Base-by-base conservation (phyloP, 805 yeast genomes). In the Clavispora carvajalis region DNA sequence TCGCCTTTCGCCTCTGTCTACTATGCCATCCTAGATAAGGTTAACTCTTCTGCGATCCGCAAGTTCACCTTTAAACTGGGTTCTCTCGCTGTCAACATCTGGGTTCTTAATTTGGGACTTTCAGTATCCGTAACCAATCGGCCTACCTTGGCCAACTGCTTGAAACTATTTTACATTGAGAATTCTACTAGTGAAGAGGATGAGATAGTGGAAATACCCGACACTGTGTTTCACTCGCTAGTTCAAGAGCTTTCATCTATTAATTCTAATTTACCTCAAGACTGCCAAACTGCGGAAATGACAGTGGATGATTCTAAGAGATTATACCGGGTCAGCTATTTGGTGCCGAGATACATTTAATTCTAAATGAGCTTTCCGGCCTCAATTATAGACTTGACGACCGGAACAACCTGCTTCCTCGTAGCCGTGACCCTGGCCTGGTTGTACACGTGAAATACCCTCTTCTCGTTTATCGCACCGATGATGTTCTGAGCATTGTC, bases 351-450 rank as follows among this genome's bases (percentile, higher is more conserved):
- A 28, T 11, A 28, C 22, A 31, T 19, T 13, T 19, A 21, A 31
- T 21, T 10, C 21, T 8, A 17, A 13, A 33, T 13, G n/a, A 19
- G 22, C 26, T 18, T 15, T 11, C 13, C 38, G 12, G 23, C 47
- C 36, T 63, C 68, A 21, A 68, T 42, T 22, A 57, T 52, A 1
- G 49, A 52, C 55, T 69, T 67, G 15, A 69, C 61, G 10, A 58
- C 59, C 3, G 97, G 97, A 4, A 86, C 95, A 10, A 89, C 86
- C 57, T 85, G 95, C 57, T 90, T 90, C 52, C 97, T 73, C 25
- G 93, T 84, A 1, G 91, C 90, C 7, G 63, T 58, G 11, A 73
- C 52, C 44, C 83, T 79, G 5, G 39, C 46, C 46, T 69, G 71
- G 55, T 83, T 84, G 47, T 46, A 65, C 7, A 67, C 47, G 35